Percentiles rank a stretch among this genome's conserved stretches.
Conservation (phyloP, 305 asterid genomes). For the Fraxinus sp. region DNA sequence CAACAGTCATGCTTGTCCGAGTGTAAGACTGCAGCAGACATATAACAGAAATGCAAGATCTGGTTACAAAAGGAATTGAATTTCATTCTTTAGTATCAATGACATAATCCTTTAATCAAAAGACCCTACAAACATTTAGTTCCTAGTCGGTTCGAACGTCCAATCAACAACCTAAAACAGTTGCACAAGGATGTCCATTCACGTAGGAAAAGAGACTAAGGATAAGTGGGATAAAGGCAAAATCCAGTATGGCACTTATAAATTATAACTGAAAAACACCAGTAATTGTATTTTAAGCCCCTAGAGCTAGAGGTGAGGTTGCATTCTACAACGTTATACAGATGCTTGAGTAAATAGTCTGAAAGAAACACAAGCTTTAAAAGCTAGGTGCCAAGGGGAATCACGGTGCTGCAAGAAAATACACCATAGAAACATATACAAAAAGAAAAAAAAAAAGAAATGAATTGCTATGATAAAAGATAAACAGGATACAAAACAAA, state of each 20-base stretch:
- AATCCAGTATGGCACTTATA: background rate
- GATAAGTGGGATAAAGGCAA: background rate
- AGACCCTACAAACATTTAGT: conserved; percentile 4
- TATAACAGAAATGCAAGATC: conserved; percentile 14
- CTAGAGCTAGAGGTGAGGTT: background rate
- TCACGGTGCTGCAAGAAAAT: background rate
- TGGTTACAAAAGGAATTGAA: background rate
- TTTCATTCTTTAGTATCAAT: background rate
- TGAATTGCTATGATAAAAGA: background rate
- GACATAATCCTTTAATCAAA: background rate
- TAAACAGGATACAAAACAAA: background rate
- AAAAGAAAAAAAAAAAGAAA: background rate
- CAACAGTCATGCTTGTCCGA: conserved; percentile 55
- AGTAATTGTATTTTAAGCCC: background rate
- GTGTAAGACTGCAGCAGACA: conserved; percentile 50
- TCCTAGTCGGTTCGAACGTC: background rate
- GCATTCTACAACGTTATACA: background rate
- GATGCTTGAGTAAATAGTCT: background rate
- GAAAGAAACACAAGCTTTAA: background rate
- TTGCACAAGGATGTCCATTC: background rate
- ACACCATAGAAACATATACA: background rate
- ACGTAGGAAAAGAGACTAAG: background rate
- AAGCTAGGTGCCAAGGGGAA: background rate
- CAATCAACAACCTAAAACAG: background rate
- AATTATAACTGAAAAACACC: background rate